These are phyloP conservation scores for Alnus glutinosa DNA, from an alignment of 306 rosid genomes.

Conservation along the genomic window DNA sequence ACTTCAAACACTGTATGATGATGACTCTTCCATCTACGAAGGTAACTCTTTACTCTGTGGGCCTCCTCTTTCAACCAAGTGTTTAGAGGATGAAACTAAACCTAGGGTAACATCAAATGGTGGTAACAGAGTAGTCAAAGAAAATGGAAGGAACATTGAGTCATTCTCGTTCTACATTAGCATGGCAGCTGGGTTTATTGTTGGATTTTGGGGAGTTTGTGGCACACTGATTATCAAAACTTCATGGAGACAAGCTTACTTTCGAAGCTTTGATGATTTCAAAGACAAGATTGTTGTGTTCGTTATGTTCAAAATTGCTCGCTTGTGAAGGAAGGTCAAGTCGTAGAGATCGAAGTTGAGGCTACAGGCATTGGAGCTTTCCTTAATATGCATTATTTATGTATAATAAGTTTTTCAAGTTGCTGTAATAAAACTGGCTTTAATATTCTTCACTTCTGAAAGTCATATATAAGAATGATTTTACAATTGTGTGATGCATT, in stretches of 20 bases:
- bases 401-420: too few species aligned
- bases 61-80: neutral
- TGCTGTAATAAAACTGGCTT: too few species aligned
- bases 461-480: too few species aligned
- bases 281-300: neutral
- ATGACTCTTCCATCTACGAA: conserved; percentile 7
- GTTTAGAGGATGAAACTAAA: neutral
- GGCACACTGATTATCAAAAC: neutral
- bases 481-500: too few species aligned
- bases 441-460: too few species aligned
- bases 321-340: neutral
- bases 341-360: too few species aligned
- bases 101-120: too few species aligned
- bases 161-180: neutral
- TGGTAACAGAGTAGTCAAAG: neutral
- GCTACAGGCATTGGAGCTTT: too few species aligned
- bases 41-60: conserved; percentile 20
- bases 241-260: conserved; percentile 24
- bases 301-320: neutral
- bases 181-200: neutral
- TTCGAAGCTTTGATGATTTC: neutral
- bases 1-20: neutral
- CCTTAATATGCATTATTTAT: too few species aligned
- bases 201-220: neutral
- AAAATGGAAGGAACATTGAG: too few species aligned